Base-by-base conservation (phyloP, 805 yeast genomes). In the Metschnikowia santaceciliae region DNA sequence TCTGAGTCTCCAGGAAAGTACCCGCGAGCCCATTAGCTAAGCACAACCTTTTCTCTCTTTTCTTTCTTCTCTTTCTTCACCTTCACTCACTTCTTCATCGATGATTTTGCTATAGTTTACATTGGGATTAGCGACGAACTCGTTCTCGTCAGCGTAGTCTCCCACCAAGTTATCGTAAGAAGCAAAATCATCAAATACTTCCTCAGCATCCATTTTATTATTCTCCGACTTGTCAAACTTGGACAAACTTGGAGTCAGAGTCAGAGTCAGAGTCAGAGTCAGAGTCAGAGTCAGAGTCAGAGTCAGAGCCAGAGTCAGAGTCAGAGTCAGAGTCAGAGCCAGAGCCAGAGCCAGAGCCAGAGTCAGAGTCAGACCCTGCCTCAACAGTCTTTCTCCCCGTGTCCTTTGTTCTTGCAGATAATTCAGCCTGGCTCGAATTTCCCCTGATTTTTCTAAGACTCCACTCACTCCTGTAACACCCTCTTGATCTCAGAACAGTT, bases 1-100 rank as follows among this genome's bases (percentile, higher is more conserved):
- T 88, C 95, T 1, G 88, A 84, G 2, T 87, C 96, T 4, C 90
- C 95, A 4, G 97, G 90, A 53, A 79, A 79, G 67, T 88, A 94
- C 4, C 99, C 99, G 1, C 81, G 71, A 47, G 85, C 83, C 46
- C 90, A 72, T 42, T 80, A 83, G 0, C 97, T 96, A 13, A 90
- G 74, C 10, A 63, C 65, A 37, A 64, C 64, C 46, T 64, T 60
- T 46, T 69, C 19, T 17, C 59, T 56, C 48, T 62, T 61, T 11
- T 64, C 58, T 36, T 64, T 59, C 38, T 58, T 17, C 19, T 3
- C 13, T 11, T 4, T 20, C 41, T 13, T 19, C 15, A 14, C 13
- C 50, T 46, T 22, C 23, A 4, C 32, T 22, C 43, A 40, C 11
- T 20, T 40, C 43, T 11, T 83, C 88, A 61, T 86, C 91, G 0